Percentiles rank a stretch among this genome's conserved stretches.
Evolutionary conservation across 352 stramenopile species (phyloP).

Genomic region (Phytopythium boreale): DNA sequence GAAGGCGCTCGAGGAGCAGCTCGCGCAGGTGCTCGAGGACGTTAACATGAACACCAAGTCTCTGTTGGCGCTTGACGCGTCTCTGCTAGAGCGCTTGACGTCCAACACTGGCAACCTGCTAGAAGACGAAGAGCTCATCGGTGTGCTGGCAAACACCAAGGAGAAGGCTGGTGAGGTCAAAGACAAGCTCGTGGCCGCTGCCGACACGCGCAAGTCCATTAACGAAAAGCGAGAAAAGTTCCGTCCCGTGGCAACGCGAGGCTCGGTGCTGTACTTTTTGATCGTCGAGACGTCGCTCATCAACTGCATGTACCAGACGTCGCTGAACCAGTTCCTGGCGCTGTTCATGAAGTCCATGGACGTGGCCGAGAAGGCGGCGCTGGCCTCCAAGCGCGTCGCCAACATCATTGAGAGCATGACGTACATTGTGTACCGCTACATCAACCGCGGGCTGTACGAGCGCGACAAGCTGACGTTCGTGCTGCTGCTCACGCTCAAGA

Average conservation of each 20-base stretch:
- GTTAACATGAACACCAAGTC: constrained; percentile 98
- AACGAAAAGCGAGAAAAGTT: constrained; percentile 99
- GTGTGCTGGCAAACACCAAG: constrained; percentile 97
- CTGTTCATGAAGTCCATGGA: constrained; percentile 99
- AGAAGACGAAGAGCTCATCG: constrained; percentile 98
- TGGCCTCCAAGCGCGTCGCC: constrained; percentile 96
- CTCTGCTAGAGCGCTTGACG: constrained; percentile 94
- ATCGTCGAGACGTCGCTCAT: constrained; percentile 98
- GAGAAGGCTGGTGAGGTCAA: constrained; percentile 98
- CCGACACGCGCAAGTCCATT: constrained; percentile 96
- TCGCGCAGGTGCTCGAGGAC: constrained; percentile 98
- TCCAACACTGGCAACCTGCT: constrained; percentile 97
- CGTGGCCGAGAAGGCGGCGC: constrained; percentile 93
- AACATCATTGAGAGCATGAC: constrained; percentile 99
- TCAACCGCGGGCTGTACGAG: constrained; percentile 98
- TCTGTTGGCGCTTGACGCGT: constrained; percentile 94
- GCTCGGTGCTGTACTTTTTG: constrained; percentile 98
- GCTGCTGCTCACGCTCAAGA: constrained; percentile 97
- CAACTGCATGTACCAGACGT: constrained; percentile 99
- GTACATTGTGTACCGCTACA: constrained; percentile 98
- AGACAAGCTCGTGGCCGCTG: constrained; percentile 95
- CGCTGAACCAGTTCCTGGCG: constrained; percentile 95
- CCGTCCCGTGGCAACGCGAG: constrained; percentile 95
- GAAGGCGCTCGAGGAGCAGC: constrained; percentile 97
- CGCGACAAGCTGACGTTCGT: constrained; percentile 98